phyloP scores from a whole-genome alignment of 169 alveolate species.

The Babesia sp. region DNA sequence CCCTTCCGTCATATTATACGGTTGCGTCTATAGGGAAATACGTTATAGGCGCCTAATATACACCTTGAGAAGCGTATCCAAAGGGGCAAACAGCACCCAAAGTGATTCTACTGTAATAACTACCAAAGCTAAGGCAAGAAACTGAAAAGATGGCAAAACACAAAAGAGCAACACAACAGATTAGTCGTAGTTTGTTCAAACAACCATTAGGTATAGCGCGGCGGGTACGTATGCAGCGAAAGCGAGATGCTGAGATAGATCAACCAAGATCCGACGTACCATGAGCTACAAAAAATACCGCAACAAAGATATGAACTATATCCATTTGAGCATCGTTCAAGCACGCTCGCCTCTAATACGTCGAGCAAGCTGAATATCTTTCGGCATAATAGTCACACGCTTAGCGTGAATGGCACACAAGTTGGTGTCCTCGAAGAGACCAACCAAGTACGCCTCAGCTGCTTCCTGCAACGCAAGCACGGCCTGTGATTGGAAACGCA shows the following conservation, averaged over 20 bases:
- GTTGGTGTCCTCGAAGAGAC: constrained; percentile 99
- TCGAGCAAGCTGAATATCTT: constrained; percentile 98
- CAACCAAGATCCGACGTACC: not conserved
- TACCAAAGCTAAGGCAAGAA: no score
- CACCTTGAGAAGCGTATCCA: no score
- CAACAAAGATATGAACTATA: not conserved
- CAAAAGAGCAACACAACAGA: no score
- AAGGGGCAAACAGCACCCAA: no score
- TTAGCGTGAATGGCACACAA: constrained; percentile 99
- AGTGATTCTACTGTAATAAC: no score
- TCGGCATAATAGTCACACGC: constrained; percentile 99
- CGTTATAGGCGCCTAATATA: no score
- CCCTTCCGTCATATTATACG: no score
- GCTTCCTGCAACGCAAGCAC: constrained; percentile 97
- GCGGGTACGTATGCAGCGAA: not conserved
- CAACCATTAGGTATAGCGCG: no score
- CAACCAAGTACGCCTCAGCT: constrained; percentile 98
- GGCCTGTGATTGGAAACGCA: constrained; percentile 93
- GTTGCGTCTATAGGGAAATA: no score
- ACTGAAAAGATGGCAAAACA: no score
- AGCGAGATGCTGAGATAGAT: not conserved
- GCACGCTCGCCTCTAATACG: constrained; percentile 98
- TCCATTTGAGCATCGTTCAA: constrained; percentile 49
- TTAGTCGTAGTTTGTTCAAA: no score
- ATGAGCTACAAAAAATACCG: no score